Evolutionary conservation across 1,139 yeast genomes (phyloP), one percentile per base, ranked within the genome.

Genomic region (Zhuliangozyma parablackwelliae): DNA sequence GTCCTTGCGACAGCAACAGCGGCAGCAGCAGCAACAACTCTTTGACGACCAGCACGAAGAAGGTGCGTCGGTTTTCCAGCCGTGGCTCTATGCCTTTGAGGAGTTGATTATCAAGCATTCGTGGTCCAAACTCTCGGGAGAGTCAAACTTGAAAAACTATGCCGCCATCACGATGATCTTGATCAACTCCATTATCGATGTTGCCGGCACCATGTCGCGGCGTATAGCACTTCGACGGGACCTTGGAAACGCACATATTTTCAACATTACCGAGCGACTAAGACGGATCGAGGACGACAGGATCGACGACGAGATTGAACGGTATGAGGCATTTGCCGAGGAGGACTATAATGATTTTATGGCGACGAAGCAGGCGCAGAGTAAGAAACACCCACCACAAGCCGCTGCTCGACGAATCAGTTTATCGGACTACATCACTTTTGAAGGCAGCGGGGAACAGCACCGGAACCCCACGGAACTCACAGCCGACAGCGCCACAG

Each of bases 91-190:
- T 35, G 53, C 69, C 2, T 59, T 69, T 33, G 72, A 68, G 35
- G 53, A 62, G 24, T 57, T 62, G 30, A 47, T 66, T 10, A 69
- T 65, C 37, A 65, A 61, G 41, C 34, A 29, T n/a, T 31, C 39
- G 5, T 35, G 38, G 35, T 33, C 32, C 33, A 37, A 36, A n/a
- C 28, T 35, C 3, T 30, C 46, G 29, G 50, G 45, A 7, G 41
- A 44, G 24, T 55, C 53, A 3, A 40, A 42, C 28, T 50, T 69
- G 37, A 59, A 57, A 43, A 69, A 73, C 38, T 76, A 75, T 42
- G 56, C 65, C 0, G 57, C 75, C 36, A 63, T 75, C 2, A 66
- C 79, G 0, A 51, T 75, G 11, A 63, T 75, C 32, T 52, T 76
- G 34, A 49, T 74, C 5, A 69, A 72, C 38, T 61, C 71, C 1